Base-by-base conservation (phyloP, 1,139 yeast species). In the Taphrina wiesneri region DNA sequence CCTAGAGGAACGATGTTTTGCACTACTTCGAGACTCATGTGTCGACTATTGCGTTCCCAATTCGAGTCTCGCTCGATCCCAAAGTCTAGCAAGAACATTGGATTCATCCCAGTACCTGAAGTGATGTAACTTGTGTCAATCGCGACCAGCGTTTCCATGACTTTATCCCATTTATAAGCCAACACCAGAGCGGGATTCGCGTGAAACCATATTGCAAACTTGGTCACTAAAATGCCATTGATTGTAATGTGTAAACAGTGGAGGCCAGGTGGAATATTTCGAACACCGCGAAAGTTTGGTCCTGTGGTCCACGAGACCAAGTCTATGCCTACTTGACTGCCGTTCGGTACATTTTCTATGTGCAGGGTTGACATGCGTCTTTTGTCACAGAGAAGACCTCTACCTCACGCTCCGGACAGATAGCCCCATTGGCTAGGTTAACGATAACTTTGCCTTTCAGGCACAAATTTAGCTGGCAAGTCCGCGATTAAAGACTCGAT, bases 181-280 rank as follows among this genome's bases (percentile, higher is more conserved):
- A 19, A n/a, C 13, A 39, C 49, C 25, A 19, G 41, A 11, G 7
- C 36, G 5, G 30, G 23, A n/a, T 28, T 13, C 19, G 26, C 28
- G 9, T 17, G 25, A 9, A 28, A 43, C 64, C 64, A 60, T 6
- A 30, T 28, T 11, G 64, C 64, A 43, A 26, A 60, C 57, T 60
- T 60, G 21, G 57, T 51, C 6, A 28, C 17, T 9, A 11, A 5
- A 13, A 60, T 41, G 11, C 46, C 57, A 13, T 25, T 21, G 25
- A 60, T 60, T 6, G 64, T 51, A 43, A 51, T n/a, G 17, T 61
- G 63, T n/a, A 53, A 17, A 26, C 65, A 65, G 17, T 65, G 67
- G n/a, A 65, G 4, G 25, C 67, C 67, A 11, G 25, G 11, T 3
- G 62, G 34, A 11, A 61, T 21, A 7, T 26, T 51, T 3, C 45